A percentile compares a stretch with the other conserved stretches of the same genome.
These are phyloP conservation scores for Camelina neglecta DNA, from an alignment of 345 rosid genomes.

Conservation along the genomic window DNA sequence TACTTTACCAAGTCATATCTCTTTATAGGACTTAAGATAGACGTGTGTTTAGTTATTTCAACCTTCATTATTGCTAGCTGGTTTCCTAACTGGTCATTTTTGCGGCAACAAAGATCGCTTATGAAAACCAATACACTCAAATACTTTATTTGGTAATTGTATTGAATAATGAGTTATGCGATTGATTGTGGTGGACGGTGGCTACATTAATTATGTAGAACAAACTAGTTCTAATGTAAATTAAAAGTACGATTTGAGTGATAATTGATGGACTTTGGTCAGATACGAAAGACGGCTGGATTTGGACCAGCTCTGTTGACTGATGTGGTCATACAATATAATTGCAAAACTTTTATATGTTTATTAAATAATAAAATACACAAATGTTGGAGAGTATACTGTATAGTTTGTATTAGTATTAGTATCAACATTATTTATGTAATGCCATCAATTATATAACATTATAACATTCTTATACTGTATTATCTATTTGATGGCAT, in stretches of 20 bases:
- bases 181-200: constrained; percentile 40
- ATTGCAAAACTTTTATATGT: constrained; percentile 2
- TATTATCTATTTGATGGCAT: not conserved
- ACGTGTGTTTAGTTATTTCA: too few species aligned
- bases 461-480: not conserved
- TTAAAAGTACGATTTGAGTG: constrained; percentile 21
- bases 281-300: constrained; percentile 40
- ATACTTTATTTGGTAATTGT: not conserved
- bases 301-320: constrained; percentile 25
- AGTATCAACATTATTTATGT: not conserved
- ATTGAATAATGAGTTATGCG: constrained; percentile 5
- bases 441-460: not conserved
- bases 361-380: not conserved
- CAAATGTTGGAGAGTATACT: not conserved
- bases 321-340: constrained; percentile 14
- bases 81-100: not conserved
- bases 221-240: constrained; percentile 16
- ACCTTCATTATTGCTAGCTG: not conserved
- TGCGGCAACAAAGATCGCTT: not conserved
- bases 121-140: constrained; percentile 14
- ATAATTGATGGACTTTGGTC: constrained; percentile 30
- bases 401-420: not conserved
- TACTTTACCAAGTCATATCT: not conserved
- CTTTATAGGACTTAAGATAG: not conserved
- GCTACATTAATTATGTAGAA: constrained; percentile 17